Percentiles rank a stretch among this genome's conserved stretches.
Conservation (phyloP, 768 basidiomycete species). For the Kwoniella newhampshirensis region DNA sequence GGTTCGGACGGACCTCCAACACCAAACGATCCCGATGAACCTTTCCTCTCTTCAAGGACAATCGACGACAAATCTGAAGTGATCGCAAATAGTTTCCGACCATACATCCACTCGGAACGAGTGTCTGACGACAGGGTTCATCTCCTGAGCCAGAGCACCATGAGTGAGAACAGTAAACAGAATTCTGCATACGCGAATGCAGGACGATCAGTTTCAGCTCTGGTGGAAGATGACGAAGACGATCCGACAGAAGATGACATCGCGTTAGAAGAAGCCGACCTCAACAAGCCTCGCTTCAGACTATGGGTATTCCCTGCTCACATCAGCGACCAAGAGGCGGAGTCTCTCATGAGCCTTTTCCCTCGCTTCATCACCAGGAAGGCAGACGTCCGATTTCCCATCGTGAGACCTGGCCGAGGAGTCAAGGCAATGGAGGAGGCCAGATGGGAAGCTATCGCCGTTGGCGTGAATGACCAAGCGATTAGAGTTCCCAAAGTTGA, state of each 20-base stretch:
- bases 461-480: conserved; percentile 10
- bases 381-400: conserved; percentile 60
- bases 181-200: background rate
- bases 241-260: conserved; percentile 58
- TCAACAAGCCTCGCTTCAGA: conserved; percentile 57
- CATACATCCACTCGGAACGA: background rate
- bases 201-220: conserved; percentile 37
- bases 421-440: conserved; percentile 28
- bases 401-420: conserved; percentile 37
- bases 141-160: conserved; percentile 14
- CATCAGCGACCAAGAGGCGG: conserved; percentile 69
- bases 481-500: conserved; percentile 54
- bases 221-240: conserved; percentile 50
- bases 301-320: conserved; percentile 76
- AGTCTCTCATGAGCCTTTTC: conserved; percentile 69
- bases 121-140: conserved; percentile 22
- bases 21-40: conserved; percentile 24
- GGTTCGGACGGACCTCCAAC: no score
- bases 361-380: conserved; percentile 65
- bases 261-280: conserved; percentile 36
- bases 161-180: conserved; percentile 15
- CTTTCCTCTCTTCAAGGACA: conserved; percentile 16
- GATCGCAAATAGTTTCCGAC: background rate
- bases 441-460: conserved; percentile 22
- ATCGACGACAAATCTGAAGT: conserved; percentile 13